Percentiles rank a stretch among this genome's conserved stretches.
Evolutionary conservation across 495 filamentous ascomycete genomes (phyloP).

Genomic region (Penicillium soppii): DNA sequence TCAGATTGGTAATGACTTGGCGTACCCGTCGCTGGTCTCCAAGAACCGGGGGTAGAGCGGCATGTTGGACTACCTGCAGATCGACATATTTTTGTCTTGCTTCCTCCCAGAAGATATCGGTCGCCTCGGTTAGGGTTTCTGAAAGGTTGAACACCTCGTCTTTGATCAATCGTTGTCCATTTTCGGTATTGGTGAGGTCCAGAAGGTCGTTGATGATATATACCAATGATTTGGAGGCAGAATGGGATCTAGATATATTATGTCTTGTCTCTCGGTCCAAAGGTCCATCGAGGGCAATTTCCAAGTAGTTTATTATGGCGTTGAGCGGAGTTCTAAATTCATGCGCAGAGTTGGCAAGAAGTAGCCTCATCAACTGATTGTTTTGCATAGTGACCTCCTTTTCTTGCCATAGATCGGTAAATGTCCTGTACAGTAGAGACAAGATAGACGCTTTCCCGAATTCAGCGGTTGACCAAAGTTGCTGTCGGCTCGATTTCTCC

Average conservation of each 20-base stretch:
- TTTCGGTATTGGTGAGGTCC: slow-evolving; percentile 84
- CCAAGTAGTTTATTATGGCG: slow-evolving; percentile 91
- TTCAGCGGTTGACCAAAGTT: slow-evolving; percentile 44
- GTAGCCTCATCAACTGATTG: slow-evolving; percentile 70
- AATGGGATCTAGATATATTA: slow-evolving; percentile 80
- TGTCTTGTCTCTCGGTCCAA: slow-evolving; percentile 81
- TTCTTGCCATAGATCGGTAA: slow-evolving; percentile 86
- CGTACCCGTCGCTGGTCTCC: slow-evolving; percentile 84
- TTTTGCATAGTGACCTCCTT: slow-evolving; percentile 80
- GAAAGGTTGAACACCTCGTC: slow-evolving; percentile 75
- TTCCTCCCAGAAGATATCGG: slow-evolving; percentile 70
- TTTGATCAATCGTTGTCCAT: slow-evolving; percentile 72
- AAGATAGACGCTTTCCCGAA: slow-evolving; percentile 83
- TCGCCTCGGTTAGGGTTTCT: slow-evolving; percentile 71
- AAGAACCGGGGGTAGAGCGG: slow-evolving; percentile 72
- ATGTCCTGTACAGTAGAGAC: slow-evolving; percentile 82
- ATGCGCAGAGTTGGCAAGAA: slow-evolving; percentile 87
- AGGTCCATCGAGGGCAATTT: slow-evolving; percentile 80
- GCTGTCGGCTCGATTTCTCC: neutral
- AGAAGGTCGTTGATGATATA: slow-evolving; percentile 93
- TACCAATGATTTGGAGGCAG: slow-evolving; percentile 86
- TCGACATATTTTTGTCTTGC: slow-evolving; percentile 69
- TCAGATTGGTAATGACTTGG: slow-evolving; percentile 77
- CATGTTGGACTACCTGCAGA: slow-evolving; percentile 66
- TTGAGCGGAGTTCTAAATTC: slow-evolving; percentile 90